A percentile compares a stretch with the other conserved stretches of the same genome.
Evolutionary conservation across 805 yeast species (phyloP).

Genomic region (Lipomyces orientalis): DNA sequence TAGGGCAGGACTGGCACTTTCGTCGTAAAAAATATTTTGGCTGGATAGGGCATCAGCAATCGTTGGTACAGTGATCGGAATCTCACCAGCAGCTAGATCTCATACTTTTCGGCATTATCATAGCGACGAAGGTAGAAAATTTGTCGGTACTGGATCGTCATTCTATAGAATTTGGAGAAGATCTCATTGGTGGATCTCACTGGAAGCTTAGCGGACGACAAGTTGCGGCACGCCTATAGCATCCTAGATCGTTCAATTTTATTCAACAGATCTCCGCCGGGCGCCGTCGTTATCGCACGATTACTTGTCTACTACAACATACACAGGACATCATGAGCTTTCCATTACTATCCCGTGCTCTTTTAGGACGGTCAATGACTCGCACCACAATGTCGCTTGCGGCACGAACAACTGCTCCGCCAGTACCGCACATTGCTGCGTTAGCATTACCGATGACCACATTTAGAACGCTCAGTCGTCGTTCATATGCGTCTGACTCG

Average conservation of each 20-base stretch:
- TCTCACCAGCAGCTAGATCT: not conserved
- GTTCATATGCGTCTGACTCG: not conserved
- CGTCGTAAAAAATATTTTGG: constrained; percentile 1
- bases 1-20: not conserved
- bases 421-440: constrained; percentile 1
- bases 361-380: not conserved
- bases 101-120: not conserved
- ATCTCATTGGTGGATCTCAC: not conserved
- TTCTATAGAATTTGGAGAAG: not conserved
- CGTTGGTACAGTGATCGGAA: not conserved
- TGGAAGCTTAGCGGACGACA: not conserved
- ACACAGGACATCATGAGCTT: constrained; percentile 14
- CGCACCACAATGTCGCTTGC: not conserved
- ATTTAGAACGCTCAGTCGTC: not conserved
- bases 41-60: not conserved
- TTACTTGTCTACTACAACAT: not conserved
- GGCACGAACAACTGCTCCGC: constrained; percentile 9
- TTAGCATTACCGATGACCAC: not conserved
- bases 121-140: not conserved
- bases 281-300: not conserved
- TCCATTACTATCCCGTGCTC: constrained; percentile 8
- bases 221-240: not conserved
- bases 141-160: not conserved
- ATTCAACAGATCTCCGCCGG: not conserved
- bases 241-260: not conserved